Conservation (phyloP, 495 filamentous ascomycete species). For the Friedmanniomyces endolithicus region DNA sequence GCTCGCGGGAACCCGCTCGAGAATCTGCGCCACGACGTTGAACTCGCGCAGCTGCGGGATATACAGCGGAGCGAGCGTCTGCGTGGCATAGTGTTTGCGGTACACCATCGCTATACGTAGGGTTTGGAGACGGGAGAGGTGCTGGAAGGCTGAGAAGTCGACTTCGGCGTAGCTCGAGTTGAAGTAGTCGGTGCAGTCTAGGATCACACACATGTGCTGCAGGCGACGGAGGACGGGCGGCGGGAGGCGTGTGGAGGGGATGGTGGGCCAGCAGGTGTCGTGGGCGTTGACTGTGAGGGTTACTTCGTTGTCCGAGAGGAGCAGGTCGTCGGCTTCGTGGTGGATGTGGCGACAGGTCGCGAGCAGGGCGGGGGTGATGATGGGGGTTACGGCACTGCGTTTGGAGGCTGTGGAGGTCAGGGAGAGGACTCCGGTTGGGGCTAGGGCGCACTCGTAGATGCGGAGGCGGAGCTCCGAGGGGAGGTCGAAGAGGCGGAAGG, state of each 20-base stretch:
- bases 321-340: conserved; percentile 7
- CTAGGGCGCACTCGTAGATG: conserved; percentile 15
- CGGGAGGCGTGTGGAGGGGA: conserved; percentile 12
- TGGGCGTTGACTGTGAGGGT: conserved; percentile 7
- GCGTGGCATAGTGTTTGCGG: conserved; percentile 3
- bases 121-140: conserved; percentile 5
- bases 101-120: conserved; percentile 7
- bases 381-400: neutral
- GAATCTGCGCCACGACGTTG: conserved; percentile 11
- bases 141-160: conserved; percentile 9
- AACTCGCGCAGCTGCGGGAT: conserved; percentile 3
- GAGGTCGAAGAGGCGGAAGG: conserved; percentile 16
- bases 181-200: conserved; percentile 13
- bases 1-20: conserved; percentile 7
- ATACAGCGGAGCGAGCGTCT: conserved; percentile 3
- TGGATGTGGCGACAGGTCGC: conserved; percentile 6
- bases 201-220: conserved; percentile 12
- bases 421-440: conserved; percentile 4
- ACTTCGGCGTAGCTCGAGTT: conserved; percentile 8
- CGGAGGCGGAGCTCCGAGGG: conserved; percentile 15
- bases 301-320: conserved; percentile 14
- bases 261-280: conserved; percentile 13
- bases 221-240: conserved; percentile 4
- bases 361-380: conserved; percentile 7
- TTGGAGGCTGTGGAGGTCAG: neutral